phyloP scores from a whole-genome alignment of 805 yeast genomes.

The Kodamaea restingae region DNA sequence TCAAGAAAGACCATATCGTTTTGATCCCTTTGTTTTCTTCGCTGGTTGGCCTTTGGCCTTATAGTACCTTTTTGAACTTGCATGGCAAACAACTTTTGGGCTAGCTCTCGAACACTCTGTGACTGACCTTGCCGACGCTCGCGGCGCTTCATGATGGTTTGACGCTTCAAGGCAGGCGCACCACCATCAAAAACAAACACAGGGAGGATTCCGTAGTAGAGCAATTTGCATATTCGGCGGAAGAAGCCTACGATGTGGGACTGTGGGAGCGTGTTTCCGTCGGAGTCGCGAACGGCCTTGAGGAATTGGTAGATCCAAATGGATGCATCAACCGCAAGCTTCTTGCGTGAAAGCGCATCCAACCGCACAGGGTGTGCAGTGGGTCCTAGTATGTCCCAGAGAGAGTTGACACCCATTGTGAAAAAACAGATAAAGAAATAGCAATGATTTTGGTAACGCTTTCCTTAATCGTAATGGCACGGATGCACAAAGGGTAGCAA shows the following conservation, averaged over 20 bases:
- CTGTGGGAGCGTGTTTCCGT: slow-evolving; percentile 70
- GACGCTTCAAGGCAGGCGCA: slow-evolving; percentile 77
- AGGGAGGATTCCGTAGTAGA: slow-evolving; percentile 83
- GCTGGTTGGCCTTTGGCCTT: neutral
- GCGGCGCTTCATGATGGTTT: slow-evolving; percentile 69
- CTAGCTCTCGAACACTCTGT: slow-evolving; percentile 68
- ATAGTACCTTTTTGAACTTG: slow-evolving; percentile 53
- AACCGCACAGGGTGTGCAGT: slow-evolving; percentile 86
- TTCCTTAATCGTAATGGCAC: no score
- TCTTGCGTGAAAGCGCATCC: slow-evolving; percentile 74
- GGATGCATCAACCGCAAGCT: slow-evolving; percentile 94
- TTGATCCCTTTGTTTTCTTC: neutral
- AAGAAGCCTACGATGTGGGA: slow-evolving; percentile 96
- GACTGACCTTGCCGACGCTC: slow-evolving; percentile 71
- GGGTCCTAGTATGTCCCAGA: slow-evolving; percentile 91
- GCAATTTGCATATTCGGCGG: slow-evolving; percentile 82
- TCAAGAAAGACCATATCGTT: slow-evolving; percentile 17
- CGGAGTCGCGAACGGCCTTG: slow-evolving; percentile 86
- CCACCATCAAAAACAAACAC: slow-evolving; percentile 96
- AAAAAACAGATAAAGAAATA: neutral
- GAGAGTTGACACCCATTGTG: slow-evolving; percentile 89
- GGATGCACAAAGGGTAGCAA: no score
- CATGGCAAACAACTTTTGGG: slow-evolving; percentile 72
- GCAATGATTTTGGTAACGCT: no score
- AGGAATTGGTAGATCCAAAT: slow-evolving; percentile 97